Evolutionary conservation across 1,284 basidiomycete species (phyloP).

Genomic region (Apiotrichum brassicae): DNA sequence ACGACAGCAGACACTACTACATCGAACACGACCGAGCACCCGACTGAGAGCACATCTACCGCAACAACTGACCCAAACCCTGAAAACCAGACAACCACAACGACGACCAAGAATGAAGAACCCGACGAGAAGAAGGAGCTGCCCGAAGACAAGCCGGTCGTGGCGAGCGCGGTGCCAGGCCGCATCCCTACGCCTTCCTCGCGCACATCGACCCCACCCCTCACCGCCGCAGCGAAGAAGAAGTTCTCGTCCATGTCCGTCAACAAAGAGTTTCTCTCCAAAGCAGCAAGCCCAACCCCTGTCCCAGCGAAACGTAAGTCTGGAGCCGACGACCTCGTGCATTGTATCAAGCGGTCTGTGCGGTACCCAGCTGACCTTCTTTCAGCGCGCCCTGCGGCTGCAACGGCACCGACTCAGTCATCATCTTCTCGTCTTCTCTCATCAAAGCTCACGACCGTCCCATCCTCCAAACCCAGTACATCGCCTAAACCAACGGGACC

Average conservation of each 20-base stretch:
- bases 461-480: slow-evolving; percentile 26
- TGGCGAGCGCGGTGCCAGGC: slow-evolving; percentile 8
- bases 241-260: slow-evolving; percentile 80
- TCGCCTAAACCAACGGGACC: slow-evolving; percentile 30
- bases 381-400: slow-evolving; percentile 47
- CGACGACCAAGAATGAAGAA: no score
- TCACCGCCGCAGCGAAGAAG: slow-evolving; percentile 53
- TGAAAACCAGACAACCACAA: neutral
- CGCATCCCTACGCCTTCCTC: slow-evolving; percentile 35
- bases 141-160: neutral
- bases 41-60: no score
- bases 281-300: slow-evolving; percentile 52
- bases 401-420: slow-evolving; percentile 44
- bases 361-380: neutral
- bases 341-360: neutral
- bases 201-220: slow-evolving; percentile 39
- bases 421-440: slow-evolving; percentile 66
- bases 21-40: no score
- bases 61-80: neutral
- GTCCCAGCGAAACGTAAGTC: slow-evolving; percentile 17
- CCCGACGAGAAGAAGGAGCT: neutral
- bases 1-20: neutral
- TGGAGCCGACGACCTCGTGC: no score
- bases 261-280: slow-evolving; percentile 89
- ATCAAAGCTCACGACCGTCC: slow-evolving; percentile 66